Base-by-base conservation (phyloP, 202 grass and related monocot species). In the Carex sylvatica region DNA sequence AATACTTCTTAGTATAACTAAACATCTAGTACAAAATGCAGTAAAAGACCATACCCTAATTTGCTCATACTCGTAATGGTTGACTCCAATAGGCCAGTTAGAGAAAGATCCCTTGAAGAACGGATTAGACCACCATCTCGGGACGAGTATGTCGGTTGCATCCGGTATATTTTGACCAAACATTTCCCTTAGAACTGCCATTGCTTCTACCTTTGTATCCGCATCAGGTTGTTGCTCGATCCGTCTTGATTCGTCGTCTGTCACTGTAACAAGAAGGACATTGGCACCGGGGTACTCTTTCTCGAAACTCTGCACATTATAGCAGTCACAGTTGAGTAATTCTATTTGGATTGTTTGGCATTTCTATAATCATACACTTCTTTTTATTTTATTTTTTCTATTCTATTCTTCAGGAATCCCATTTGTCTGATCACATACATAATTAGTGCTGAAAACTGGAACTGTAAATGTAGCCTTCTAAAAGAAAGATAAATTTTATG, bases 81-180 rank as follows among this genome's bases (percentile, higher is more conserved):
- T 83, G 4, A 96, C 90, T 4, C 90, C 93, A 24, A 92, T 87
- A 5, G 93, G 93, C 88, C 90, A 92, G 61, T 96, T 96, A 6
- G 93, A 96, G 88, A 88, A 96, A 9, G 38, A 53, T 30, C 93
- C 93, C 59, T 76, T 96, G 80, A 79, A 93, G 80, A 89, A 91
- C 83, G 87, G 87, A 65, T 96, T 38, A 0, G 88, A 96, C 93
- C 90, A 96, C 90, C 93, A 91, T 38, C 87, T 71, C 0, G 88
- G 88, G 26, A 96, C 88, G 5, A 92, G 87, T 13, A 96, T 92
- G 33, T 96, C 83, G 0, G 88, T 92, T 0, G 93, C 90, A 3
- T 96, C 74, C 0, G 90, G 93, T 19, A 96, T 87, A 1, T 81
- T 65, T 54, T 83, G 22, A 0, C 60, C 87, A 63, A 96, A 92